Percentiles rank a stretch among this genome's conserved stretches.
These are phyloP conservation scores for Candida oleophila DNA, from an alignment of 805 yeast genomes.

Conservation along the genomic window DNA sequence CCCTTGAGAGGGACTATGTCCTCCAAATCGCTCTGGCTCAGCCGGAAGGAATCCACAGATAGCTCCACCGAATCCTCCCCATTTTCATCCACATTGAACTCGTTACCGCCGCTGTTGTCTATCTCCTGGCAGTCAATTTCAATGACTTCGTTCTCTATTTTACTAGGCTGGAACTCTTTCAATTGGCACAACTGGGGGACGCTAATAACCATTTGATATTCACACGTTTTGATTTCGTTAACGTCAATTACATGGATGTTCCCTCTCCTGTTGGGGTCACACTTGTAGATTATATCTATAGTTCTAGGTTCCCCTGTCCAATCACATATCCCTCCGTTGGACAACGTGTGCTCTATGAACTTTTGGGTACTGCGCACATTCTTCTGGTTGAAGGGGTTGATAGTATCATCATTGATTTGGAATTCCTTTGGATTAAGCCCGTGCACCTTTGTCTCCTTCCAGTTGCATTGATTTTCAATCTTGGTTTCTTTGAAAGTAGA, in stretches of 20 bases:
- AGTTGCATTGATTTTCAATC: slow-evolving; percentile 19
- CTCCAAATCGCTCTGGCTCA: background rate
- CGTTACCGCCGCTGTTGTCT: slow-evolving; percentile 5
- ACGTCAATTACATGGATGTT: slow-evolving; percentile 35
- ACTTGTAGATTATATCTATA: slow-evolving; percentile 55
- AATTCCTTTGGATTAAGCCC: slow-evolving; percentile 22
- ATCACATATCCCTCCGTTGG: slow-evolving; percentile 59
- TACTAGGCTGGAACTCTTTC: slow-evolving; percentile 31
- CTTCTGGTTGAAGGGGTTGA: slow-evolving; percentile 16
- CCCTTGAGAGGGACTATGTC: background rate
- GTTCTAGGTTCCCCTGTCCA: slow-evolving; percentile 51
- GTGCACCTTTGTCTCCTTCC: slow-evolving; percentile 14
- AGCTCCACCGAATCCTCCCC: no score
- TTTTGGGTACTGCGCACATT: slow-evolving; percentile 19
- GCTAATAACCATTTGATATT: slow-evolving; percentile 50
- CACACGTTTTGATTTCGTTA: slow-evolving; percentile 56
- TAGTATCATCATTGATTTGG: slow-evolving; percentile 23
- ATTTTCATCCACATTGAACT: slow-evolving; percentile 3
- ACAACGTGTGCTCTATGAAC: slow-evolving; percentile 36
- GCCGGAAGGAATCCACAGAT: background rate
- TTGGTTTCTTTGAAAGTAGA: slow-evolving; percentile 11
- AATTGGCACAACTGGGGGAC: slow-evolving; percentile 50
- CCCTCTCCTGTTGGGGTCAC: slow-evolving; percentile 37
- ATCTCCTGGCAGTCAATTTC: slow-evolving; percentile 29
- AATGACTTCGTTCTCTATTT: slow-evolving; percentile 21